Base-by-base conservation (phyloP, 2,329 filamentous ascomycete genomes). In the Aspergillus hiratsukae region DNA sequence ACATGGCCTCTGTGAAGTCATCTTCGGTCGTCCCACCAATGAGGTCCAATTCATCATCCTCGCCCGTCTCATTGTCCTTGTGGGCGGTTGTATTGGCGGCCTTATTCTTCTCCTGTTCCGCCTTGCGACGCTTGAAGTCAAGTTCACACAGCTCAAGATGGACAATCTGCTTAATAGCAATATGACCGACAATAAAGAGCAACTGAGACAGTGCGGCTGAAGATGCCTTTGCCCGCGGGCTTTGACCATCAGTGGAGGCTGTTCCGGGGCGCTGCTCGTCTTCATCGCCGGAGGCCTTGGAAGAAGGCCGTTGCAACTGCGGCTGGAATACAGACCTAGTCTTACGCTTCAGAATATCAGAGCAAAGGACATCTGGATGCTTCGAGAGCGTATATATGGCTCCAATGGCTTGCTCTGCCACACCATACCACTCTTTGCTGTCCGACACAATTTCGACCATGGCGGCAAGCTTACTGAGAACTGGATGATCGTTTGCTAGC, bases 161-260 rank as follows among this genome's bases (percentile, higher is more conserved):
- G 0, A 99, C 95, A 65, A 99, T 99, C 71, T 99, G 95, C 77
- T 99, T 99, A 70, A 99, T 94, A 14, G 94, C 94, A 49, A 97
- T 89, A 69, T 99, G 94, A 0, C 94, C 94, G 29, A 97, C 93
- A 37, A 96, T 88, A 70, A 97, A 97, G 0, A 99, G 81, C 1
- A 99, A 82, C 67, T 97, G 94, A 0, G 94, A 96, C 1, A 99
- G 80, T 0, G 85, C 87, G 49, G 91, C 82, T 1, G 90, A 71
- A 9, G 71, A 86, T 4, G 87, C 84, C 64, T 87, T 90, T 29
- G 87, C 84, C 67, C 81, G 85, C 8, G 79, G 74, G 23, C 61
- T 58, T 23, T 72, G 69, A 27, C 63, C 64, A 8, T 75, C 69
- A 6, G 61, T 66, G 14, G 67, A 70, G 27, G 71, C 68, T 58